Conservation (phyloP, 2,329 filamentous ascomycete genomes). For the Sporothrix pallida region DNA sequence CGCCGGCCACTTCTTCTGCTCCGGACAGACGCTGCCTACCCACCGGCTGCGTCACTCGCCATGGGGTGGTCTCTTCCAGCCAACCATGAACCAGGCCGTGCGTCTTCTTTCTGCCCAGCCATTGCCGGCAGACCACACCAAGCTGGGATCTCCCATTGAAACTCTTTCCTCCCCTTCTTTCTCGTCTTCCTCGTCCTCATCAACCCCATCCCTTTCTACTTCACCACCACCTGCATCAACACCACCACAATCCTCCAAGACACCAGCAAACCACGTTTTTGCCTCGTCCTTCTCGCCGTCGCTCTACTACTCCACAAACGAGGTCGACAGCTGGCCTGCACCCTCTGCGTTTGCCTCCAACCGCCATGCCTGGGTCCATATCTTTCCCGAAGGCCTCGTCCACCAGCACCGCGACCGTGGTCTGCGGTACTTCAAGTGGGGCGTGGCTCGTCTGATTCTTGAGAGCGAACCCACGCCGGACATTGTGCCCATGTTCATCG, state of each 20-base stretch:
- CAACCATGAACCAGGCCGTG: slow-evolving; percentile 84
- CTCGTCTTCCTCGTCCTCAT: not conserved
- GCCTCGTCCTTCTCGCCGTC: slow-evolving; percentile 29
- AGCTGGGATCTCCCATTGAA: slow-evolving; percentile 6
- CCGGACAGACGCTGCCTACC: slow-evolving; percentile 89
- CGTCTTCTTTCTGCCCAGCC: slow-evolving; percentile 73
- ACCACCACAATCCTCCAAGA: not conserved
- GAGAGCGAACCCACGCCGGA: slow-evolving; percentile 84
- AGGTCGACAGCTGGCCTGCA: slow-evolving; percentile 68
- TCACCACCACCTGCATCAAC: not conserved
- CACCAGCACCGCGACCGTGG: slow-evolving; percentile 81
- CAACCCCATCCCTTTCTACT: not conserved
- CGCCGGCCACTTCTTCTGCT: slow-evolving; percentile 78
- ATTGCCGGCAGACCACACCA: slow-evolving; percentile 31
- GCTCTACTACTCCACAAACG: slow-evolving; percentile 72
- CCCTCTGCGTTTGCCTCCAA: slow-evolving; percentile 74
- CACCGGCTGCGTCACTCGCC: slow-evolving; percentile 80
- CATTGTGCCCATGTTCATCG: slow-evolving; percentile 91
- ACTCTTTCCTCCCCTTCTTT: not conserved
- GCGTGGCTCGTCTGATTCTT: slow-evolving; percentile 85
- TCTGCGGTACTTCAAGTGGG: slow-evolving; percentile 99
- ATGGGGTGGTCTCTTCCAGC: slow-evolving; percentile 85
- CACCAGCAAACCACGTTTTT: not conserved
- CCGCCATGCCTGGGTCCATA: slow-evolving; percentile 84
- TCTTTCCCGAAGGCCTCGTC: slow-evolving; percentile 94